Evolutionary conservation across 2,329 filamentous ascomycete species (phyloP).

Genomic region (Lasiodiplodia hormozganensis): DNA sequence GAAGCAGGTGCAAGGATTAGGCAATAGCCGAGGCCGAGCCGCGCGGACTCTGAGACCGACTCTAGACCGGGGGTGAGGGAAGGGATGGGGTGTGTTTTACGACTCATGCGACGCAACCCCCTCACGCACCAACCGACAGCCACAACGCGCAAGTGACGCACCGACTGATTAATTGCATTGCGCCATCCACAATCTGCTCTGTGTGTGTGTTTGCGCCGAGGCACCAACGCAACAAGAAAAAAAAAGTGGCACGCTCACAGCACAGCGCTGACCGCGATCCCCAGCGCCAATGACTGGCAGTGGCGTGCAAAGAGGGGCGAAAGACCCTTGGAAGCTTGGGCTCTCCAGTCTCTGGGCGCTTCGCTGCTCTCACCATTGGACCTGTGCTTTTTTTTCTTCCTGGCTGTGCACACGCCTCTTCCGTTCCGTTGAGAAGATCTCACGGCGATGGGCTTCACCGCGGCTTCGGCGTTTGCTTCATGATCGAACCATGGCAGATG

Average conservation of each 20-base stretch:
- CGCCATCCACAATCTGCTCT: background rate
- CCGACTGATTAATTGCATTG: background rate
- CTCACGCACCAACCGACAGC: background rate
- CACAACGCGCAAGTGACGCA: background rate
- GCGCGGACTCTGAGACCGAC: background rate
- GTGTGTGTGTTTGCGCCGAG: background rate
- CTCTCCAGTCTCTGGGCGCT: background rate
- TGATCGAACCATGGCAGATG: background rate
- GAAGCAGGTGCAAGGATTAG: too few relatives aligned
- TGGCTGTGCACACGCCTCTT: background rate
- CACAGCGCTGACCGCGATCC: background rate
- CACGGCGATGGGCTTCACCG: background rate
- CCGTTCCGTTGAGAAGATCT: background rate
- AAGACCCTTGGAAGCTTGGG: background rate
- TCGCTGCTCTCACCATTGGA: background rate
- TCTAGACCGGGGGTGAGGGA: background rate
- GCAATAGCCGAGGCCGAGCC: too few relatives aligned
- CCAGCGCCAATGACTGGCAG: conserved; percentile 5
- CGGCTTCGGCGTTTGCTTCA: background rate
- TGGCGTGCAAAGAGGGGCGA: background rate
- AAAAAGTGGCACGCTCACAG: background rate
- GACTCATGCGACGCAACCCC: background rate
- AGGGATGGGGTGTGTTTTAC: background rate
- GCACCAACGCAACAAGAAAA: background rate
- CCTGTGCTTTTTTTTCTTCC: background rate